Conservation (phyloP, 805 yeast species). For the Lachancea dasiensis region DNA sequence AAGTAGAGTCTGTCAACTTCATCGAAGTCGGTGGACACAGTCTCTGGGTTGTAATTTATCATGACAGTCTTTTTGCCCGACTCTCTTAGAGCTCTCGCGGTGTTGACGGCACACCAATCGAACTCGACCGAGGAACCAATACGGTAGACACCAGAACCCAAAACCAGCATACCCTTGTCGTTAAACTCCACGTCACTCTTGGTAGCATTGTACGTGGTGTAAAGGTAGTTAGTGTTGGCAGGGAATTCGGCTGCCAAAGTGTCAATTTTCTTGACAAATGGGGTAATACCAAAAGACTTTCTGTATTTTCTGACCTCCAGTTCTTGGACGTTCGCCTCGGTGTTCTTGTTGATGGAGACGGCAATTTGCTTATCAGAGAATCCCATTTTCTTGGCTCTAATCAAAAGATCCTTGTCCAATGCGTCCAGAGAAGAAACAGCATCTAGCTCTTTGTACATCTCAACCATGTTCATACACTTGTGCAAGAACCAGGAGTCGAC, state of each 20-base stretch:
- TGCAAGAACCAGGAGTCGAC: constrained; percentile 94
- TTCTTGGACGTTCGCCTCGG: constrained; percentile 44
- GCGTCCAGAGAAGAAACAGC: constrained; percentile 50
- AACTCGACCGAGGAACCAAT: constrained; percentile 98
- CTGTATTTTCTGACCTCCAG: constrained; percentile 77
- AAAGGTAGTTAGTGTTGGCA: constrained; percentile 90
- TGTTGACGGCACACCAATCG: constrained; percentile 98
- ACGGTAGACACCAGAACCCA: constrained; percentile 99
- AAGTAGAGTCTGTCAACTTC: constrained; percentile 96
- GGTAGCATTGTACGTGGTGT: constrained; percentile 93
- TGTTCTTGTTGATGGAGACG: constrained; percentile 51
- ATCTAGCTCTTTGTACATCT: constrained; percentile 78
- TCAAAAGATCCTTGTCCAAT: constrained; percentile 62
- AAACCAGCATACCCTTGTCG: constrained; percentile 88
- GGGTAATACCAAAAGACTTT: constrained; percentile 71
- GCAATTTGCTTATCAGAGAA: constrained; percentile 95
- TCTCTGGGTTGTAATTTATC: constrained; percentile 98
- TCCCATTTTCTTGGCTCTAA: constrained; percentile 85
- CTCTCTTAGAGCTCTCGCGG: constrained; percentile 89
- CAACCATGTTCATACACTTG: constrained; percentile 89
- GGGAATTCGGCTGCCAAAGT: constrained; percentile 99
- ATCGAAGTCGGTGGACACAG: constrained; percentile 96
- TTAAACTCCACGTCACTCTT: constrained; percentile 76
- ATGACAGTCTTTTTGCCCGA: constrained; percentile 85
- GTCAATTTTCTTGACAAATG: constrained; percentile 94